A percentile compares a stretch with the other conserved stretches of the same genome.
These are phyloP conservation scores for Emericellopsis atlantica DNA, from an alignment of 2,329 filamentous ascomycete genomes.

Conservation along the genomic window DNA sequence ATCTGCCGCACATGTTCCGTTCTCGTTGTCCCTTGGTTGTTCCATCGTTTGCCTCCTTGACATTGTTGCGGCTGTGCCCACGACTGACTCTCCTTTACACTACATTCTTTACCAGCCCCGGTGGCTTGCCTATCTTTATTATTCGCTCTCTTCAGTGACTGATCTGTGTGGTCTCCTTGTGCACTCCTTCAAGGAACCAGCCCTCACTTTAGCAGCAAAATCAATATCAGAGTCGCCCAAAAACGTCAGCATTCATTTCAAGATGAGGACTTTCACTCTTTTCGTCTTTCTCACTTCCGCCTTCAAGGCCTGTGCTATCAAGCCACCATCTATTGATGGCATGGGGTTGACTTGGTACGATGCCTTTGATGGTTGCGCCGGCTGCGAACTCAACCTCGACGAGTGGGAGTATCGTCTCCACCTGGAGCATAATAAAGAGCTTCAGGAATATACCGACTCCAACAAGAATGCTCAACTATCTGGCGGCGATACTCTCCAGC, in stretches of 20 bases:
- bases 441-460: slow-evolving; percentile 31
- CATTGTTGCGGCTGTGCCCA: too few species aligned
- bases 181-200: background rate
- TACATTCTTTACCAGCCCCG: background rate
- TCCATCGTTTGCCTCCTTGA: too few species aligned
- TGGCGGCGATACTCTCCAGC: slow-evolving; percentile 36
- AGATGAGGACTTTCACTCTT: slow-evolving; percentile 12
- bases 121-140: background rate
- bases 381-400: slow-evolving; percentile 18
- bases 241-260: background rate
- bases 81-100: background rate
- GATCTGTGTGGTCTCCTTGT: background rate
- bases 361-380: slow-evolving; percentile 26
- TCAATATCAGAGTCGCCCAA: too few species aligned
- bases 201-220: too few species aligned
- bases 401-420: slow-evolving; percentile 32
- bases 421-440: slow-evolving; percentile 34
- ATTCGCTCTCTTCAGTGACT: background rate
- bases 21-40: too few species aligned
- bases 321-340: slow-evolving; percentile 23
- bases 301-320: slow-evolving; percentile 18
- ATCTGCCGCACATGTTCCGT: too few species aligned
- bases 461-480: slow-evolving; percentile 34
- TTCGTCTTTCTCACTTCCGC: slow-evolving; percentile 8
- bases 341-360: slow-evolving; percentile 32